phyloP scores from a whole-genome alignment of 495 filamentous ascomycete species.

The Tirmania nivea region DNA sequence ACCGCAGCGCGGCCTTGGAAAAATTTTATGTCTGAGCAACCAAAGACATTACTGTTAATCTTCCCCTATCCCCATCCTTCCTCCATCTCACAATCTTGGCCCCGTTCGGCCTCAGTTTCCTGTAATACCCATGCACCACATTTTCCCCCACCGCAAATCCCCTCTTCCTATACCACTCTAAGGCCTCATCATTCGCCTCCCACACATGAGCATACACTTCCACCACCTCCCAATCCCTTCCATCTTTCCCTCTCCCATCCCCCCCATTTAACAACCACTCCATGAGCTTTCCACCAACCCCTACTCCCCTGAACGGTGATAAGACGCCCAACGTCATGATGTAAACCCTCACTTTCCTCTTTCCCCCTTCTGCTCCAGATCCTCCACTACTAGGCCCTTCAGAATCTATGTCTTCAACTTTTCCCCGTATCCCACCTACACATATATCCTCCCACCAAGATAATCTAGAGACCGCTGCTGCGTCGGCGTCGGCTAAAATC shows the following conservation, averaged over 20 bases:
- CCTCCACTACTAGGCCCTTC: not conserved
- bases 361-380: conserved; percentile 1
- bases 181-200: conserved; percentile 67
- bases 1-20: no score
- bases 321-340: conserved; percentile 70
- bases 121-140: conserved; percentile 59
- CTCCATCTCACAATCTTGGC: conserved; percentile 48
- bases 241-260: not conserved
- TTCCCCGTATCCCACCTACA: conserved; percentile 61
- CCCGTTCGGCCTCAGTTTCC: conserved; percentile 54
- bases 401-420: not conserved
- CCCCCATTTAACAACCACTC: not conserved
- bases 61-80: conserved; percentile 6
- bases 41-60: not conserved
- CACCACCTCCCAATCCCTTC: conserved; percentile 2
- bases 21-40: no score
- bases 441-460: conserved; percentile 40
- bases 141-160: conserved; percentile 43
- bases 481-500: conserved; percentile 42
- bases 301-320: conserved; percentile 57
- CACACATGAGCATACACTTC: conserved; percentile 75
- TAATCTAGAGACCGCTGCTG: conserved; percentile 52
- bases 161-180: conserved; percentile 68
- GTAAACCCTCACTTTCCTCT: conserved; percentile 35
- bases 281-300: conserved; percentile 48